Conservation (phyloP, 139 green algal genomes). For the Raphidocelis subcapitata region DNA sequence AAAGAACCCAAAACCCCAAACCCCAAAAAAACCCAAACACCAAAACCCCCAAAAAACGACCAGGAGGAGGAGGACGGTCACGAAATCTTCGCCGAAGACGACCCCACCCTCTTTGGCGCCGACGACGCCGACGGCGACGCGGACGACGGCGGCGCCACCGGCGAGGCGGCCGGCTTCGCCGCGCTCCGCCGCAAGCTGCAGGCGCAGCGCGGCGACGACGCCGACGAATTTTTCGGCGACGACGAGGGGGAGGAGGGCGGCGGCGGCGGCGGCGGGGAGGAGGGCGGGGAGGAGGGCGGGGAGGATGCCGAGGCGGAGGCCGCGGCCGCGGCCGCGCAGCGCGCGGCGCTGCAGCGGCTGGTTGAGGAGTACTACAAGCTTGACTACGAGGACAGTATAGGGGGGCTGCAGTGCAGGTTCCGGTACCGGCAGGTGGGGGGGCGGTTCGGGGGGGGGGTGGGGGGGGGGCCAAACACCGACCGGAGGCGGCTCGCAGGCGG, state of each 20-base stretch:
- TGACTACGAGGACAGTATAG: conserved; percentile 89
- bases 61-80: no score
- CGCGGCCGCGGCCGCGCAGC: conserved; percentile 12
- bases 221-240: conserved; percentile 33
- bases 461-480: no score
- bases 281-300: not conserved
- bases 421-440: conserved; percentile 31
- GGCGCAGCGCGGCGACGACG: conserved; percentile 20
- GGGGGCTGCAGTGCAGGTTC: conserved; percentile 78
- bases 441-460: not conserved
- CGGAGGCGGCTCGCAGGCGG: no score
- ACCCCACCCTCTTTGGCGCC: no score
- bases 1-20: no score
- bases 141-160: no score
- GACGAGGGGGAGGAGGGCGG: conserved; percentile 17
- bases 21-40: no score
- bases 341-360: conserved; percentile 54
- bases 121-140: no score
- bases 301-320: conserved; percentile 6
- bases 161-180: no score
- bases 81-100: no score
- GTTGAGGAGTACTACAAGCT: conserved; percentile 94
- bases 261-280: not conserved
- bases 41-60: no score
- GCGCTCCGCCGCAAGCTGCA: conserved; percentile 13